Evolutionary conservation across 345 rosid species (phyloP), one percentile per base, ranked within the genome.

Genomic region (Kandelia obovata): DNA sequence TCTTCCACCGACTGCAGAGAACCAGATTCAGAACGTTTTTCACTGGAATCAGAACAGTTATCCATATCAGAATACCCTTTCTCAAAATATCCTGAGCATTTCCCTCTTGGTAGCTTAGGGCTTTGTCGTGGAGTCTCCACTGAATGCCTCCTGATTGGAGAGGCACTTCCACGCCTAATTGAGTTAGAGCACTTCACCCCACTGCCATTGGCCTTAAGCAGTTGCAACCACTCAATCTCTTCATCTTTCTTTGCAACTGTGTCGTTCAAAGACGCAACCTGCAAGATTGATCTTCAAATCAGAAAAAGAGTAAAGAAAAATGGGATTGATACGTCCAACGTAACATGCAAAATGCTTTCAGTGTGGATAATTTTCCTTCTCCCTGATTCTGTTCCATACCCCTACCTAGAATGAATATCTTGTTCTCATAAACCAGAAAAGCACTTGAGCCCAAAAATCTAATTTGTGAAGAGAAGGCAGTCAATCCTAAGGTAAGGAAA

Each of bases 221-320:
- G 78, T 77, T 86, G 88, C 78, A 90, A 59, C 55, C 71, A 77
- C 77, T 84, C 91, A 81, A 95, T 84, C 76, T 90, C 96, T 74
- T 81, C 93, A 67, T 95, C 97, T 86, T 90, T 92, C 83, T 80
- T 85, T 39, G 85, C 72, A 67, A 90, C 69, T 34, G 75, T 78
- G 63, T 92, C 94, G 80, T 89, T 90, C 37, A 95, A 88, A 66
- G 66, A 80, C 16, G 92, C 64, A 30, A 95, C 94, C 98, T 94
- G 79, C 69, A 74, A 71, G 66, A 71, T 64, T 49, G 66, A 71
- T 62, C 53, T 56, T 56, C 21, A 31, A 68, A 21, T 72, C 16
- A 64, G 49, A 32, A 59, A 59, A 11, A 56, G 4, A 10, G 11
- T 26, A 20, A 61, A 52, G 49, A 15, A 6, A 51, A 61, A 70